A percentile compares a stretch with the other conserved stretches of the same genome.
These are phyloP conservation scores for Penicillium sp. DNA, from an alignment of 2,329 filamentous ascomycete genomes.

Conservation along the genomic window DNA sequence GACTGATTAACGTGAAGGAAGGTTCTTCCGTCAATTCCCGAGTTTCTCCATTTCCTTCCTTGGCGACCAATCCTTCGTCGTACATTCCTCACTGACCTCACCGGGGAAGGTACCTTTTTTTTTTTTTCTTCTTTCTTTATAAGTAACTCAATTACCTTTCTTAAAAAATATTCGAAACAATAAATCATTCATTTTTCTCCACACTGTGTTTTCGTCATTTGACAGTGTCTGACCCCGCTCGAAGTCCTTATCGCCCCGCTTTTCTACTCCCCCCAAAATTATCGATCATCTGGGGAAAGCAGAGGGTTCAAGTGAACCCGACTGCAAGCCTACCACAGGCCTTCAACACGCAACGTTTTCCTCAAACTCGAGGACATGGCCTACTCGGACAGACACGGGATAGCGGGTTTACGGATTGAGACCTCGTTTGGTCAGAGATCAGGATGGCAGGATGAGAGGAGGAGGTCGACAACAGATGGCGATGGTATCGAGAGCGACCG, in stretches of 20 bases:
- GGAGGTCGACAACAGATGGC: conserved; percentile 26
- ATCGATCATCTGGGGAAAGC: conserved; percentile 5
- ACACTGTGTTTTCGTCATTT: neutral
- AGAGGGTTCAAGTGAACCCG: conserved; percentile 22
- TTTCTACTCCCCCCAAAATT: conserved; percentile 8
- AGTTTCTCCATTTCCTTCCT: conserved; percentile 3
- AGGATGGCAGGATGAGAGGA: conserved; percentile 28
- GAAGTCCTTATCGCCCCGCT: conserved; percentile 22
- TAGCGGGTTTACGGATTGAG: conserved; percentile 41
- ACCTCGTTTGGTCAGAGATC: conserved; percentile 35
- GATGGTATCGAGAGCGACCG: conserved; percentile 40
- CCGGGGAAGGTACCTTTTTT: conserved; percentile 8
- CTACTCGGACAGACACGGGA: conserved; percentile 34
- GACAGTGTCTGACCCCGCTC: conserved; percentile 16
- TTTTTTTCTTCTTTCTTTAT: neutral
- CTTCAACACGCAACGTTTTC: conserved; percentile 14
- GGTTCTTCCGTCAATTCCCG: conserved; percentile 15
- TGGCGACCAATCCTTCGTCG: conserved; percentile 17
- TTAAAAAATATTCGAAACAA: neutral
- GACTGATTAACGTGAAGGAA: neutral
- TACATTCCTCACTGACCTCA: conserved; percentile 18
- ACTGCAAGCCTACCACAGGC: conserved; percentile 16
- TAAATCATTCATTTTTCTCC: neutral
- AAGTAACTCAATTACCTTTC: neutral
- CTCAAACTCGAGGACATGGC: conserved; percentile 39